Evolutionary conservation across 108 stramenopile species (phyloP).

Genomic region (Cylindrotheca fusiformis): DNA sequence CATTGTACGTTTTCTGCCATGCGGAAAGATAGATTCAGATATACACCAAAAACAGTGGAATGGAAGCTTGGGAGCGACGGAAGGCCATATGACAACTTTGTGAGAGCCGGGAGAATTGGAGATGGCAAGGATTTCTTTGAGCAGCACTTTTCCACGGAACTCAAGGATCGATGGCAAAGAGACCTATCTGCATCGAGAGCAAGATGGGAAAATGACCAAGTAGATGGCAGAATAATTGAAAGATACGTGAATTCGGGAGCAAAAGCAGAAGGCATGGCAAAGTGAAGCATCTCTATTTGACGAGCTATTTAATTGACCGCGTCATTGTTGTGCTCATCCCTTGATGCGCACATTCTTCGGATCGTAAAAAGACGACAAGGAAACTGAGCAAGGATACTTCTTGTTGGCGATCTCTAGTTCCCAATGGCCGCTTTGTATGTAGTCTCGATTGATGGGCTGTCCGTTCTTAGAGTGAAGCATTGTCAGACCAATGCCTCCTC

Average conservation of each 20-base stretch:
- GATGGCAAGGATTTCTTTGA: neutral
- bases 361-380: conserved; percentile 61
- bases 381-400: conserved; percentile 44
- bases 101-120: neutral
- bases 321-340: neutral
- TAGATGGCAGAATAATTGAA: neutral
- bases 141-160: neutral
- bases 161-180: neutral
- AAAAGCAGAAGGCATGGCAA: too few species aligned
- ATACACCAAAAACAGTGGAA: neutral
- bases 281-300: too few species aligned
- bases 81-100: neutral
- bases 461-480: conserved; percentile 42
- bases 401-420: conserved; percentile 51
- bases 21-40: neutral
- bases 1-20: neutral
- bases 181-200: neutral
- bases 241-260: too few species aligned
- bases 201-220: neutral
- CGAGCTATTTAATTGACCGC: neutral
- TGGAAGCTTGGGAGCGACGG: neutral
- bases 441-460: conserved; percentile 39
- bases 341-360: conserved; percentile 48
- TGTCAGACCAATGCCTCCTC: conserved; percentile 66
- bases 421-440: conserved; percentile 44